A percentile compares a stretch with the other conserved stretches of the same genome.
These are phyloP conservation scores for Umbelopsis sp. DNA, from an alignment of 371 early-diverging fungal genomes.

Conservation along the genomic window DNA sequence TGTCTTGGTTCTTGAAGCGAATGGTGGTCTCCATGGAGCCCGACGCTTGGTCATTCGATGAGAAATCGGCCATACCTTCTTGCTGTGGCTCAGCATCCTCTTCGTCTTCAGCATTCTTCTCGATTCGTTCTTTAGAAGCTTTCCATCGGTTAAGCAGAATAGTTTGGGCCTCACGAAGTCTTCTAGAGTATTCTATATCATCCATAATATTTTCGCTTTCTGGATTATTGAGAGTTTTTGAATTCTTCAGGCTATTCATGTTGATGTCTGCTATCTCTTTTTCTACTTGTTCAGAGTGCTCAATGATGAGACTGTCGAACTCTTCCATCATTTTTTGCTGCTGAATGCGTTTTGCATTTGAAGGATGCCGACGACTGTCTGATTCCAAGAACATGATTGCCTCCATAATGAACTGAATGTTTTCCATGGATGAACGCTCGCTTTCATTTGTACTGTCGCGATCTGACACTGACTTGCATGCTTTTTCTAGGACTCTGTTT, in stretches of 20 bases:
- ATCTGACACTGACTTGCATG: not conserved
- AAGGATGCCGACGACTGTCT: constrained; percentile 10
- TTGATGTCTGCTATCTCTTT: constrained; percentile 37
- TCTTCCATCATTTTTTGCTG: constrained; percentile 8
- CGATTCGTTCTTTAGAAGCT: not conserved
- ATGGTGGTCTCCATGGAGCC: not conserved
- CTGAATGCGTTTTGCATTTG: not conserved
- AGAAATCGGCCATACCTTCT: not conserved
- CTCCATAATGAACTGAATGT: constrained; percentile 12
- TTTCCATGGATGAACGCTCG: not conserved
- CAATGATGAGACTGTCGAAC: constrained; percentile 59
- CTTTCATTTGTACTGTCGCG: not conserved
- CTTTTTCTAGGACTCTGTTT: constrained; percentile 25
- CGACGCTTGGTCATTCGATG: not conserved
- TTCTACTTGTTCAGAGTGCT: constrained; percentile 31
- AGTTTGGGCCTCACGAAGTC: constrained; percentile 5
- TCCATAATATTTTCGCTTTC: not conserved
- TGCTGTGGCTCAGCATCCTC: not conserved
- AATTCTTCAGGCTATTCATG: constrained; percentile 21
- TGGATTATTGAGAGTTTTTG: not conserved
- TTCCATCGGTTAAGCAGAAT: constrained; percentile 9
- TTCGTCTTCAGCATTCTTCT: not conserved
- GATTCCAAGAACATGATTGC: not conserved
- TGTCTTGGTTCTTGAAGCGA: not conserved
- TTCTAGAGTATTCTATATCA: not conserved